These are phyloP conservation scores for Colletotrichum sp. DNA, from an alignment of 2,329 filamentous ascomycete genomes.

Conservation along the genomic window DNA sequence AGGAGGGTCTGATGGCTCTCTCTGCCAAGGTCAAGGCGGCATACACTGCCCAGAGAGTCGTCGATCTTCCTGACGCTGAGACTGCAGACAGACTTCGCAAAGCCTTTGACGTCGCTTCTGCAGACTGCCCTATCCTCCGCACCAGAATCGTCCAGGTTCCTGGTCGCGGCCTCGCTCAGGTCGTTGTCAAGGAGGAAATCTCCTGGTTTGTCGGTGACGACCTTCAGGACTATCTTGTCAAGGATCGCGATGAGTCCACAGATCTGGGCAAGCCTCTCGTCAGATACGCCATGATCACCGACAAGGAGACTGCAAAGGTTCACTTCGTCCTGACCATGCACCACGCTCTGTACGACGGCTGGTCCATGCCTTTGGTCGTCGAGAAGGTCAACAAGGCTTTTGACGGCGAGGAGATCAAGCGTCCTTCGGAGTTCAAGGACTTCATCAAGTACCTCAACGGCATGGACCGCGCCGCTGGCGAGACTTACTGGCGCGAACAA, in stretches of 20 bases:
- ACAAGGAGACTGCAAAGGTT: conserved; percentile 32
- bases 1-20: conserved; percentile 60
- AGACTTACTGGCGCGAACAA: conserved; percentile 51
- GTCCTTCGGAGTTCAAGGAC: conserved; percentile 49
- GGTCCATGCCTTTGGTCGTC: conserved; percentile 57
- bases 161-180: conserved; percentile 49
- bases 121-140: conserved; percentile 47
- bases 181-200: conserved; percentile 47
- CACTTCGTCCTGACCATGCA: conserved; percentile 61
- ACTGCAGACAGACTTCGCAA: conserved; percentile 42
- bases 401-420: conserved; percentile 33
- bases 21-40: conserved; percentile 55
- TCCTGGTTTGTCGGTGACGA: conserved; percentile 36
- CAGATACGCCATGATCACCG: conserved; percentile 47
- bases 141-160: conserved; percentile 54
- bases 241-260: conserved; percentile 44
- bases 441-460: conserved; percentile 53
- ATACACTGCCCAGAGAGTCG: conserved; percentile 57
- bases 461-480: conserved; percentile 43
- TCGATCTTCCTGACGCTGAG: conserved; percentile 41
- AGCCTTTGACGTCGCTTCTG: conserved; percentile 46
- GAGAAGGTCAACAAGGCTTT: conserved; percentile 53
- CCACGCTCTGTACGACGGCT: conserved; percentile 62
- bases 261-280: conserved; percentile 51
- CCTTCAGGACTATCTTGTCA: conserved; percentile 44